A percentile compares a stretch with the other conserved stretches of the same genome.
Conservation (phyloP, 2,329 filamentous ascomycete species). For the Cyphellophora attinorum region DNA sequence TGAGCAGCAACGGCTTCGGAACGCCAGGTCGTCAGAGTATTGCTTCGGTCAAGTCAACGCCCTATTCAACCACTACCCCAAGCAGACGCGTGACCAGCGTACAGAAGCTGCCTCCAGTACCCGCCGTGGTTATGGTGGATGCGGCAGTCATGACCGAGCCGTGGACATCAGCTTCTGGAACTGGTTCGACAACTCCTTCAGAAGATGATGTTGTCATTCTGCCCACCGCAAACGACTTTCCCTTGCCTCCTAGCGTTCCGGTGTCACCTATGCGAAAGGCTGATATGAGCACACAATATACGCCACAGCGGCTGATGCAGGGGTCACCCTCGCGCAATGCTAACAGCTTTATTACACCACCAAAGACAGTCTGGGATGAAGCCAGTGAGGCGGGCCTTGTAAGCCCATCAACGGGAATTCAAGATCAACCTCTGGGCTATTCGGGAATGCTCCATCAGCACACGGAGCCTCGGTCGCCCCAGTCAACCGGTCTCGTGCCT, state of each 20-base stretch:
- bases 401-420: conserved; percentile 2
- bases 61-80: conserved; percentile 14
- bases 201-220: conserved; percentile 16
- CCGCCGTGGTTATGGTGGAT: conserved; percentile 44
- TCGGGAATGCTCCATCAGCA: conserved; percentile 22
- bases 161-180: conserved; percentile 31
- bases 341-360: conserved; percentile 26
- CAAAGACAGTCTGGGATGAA: conserved; percentile 32
- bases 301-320: conserved; percentile 26
- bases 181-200: conserved; percentile 4
- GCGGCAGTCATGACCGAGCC: conserved; percentile 55
- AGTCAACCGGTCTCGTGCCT: background rate
- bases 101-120: conserved; percentile 9
- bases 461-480: conserved; percentile 7
- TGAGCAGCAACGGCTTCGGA: conserved; percentile 57
- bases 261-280: conserved; percentile 21
- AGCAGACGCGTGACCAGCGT: conserved; percentile 6
- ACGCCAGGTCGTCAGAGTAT: conserved; percentile 26
- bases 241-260: conserved; percentile 17
- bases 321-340: conserved; percentile 20
- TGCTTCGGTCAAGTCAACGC: conserved; percentile 29
- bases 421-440: conserved; percentile 12
- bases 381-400: conserved; percentile 26
- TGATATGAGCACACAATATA: conserved; percentile 33
- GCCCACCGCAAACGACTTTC: conserved; percentile 14